phyloP scores from a whole-genome alignment of 495 filamentous ascomycete species.

The Aspergillus biplanus region DNA sequence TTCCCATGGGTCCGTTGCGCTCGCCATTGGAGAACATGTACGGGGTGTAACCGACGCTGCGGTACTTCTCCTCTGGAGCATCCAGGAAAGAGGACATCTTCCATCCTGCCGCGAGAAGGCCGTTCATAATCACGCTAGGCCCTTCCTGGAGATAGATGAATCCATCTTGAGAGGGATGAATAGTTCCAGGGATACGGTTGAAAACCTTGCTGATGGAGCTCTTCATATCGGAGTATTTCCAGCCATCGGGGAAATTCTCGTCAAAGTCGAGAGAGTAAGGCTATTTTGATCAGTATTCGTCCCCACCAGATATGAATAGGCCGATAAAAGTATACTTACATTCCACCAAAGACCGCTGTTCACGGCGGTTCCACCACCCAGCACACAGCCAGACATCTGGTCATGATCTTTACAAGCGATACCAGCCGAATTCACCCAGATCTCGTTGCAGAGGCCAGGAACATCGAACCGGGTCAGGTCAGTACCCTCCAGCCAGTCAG shows the following conservation, averaged over 20 bases:
- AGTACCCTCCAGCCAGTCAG: conserved; percentile 30
- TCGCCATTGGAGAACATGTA: conserved; percentile 71
- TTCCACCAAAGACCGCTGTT: conserved; percentile 59
- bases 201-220: conserved; percentile 64
- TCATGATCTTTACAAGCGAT: conserved; percentile 52
- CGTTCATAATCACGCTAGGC: conserved; percentile 60
- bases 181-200: conserved; percentile 69
- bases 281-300: conserved; percentile 17
- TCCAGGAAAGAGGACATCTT: conserved; percentile 62
- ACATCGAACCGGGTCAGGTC: conserved; percentile 74
- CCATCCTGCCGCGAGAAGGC: conserved; percentile 63
- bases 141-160: conserved; percentile 69
- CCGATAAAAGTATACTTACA: not conserved
- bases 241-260: conserved; percentile 72
- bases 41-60: conserved; percentile 65
- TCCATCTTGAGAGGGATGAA: conserved; percentile 67
- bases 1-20: conserved; percentile 72
- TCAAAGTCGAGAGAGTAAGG: conserved; percentile 68
- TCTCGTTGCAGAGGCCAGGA: conserved; percentile 61
- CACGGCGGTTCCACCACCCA: conserved; percentile 57
- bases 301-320: conserved; percentile 18
- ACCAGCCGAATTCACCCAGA: conserved; percentile 68
- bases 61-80: conserved; percentile 66
- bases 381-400: conserved; percentile 27
- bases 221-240: conserved; percentile 67